Evolutionary conservation across 352 stramenopile genomes (phyloP), one percentile per base, ranked within the genome.

Genomic region (Globisporangium spiculum): DNA sequence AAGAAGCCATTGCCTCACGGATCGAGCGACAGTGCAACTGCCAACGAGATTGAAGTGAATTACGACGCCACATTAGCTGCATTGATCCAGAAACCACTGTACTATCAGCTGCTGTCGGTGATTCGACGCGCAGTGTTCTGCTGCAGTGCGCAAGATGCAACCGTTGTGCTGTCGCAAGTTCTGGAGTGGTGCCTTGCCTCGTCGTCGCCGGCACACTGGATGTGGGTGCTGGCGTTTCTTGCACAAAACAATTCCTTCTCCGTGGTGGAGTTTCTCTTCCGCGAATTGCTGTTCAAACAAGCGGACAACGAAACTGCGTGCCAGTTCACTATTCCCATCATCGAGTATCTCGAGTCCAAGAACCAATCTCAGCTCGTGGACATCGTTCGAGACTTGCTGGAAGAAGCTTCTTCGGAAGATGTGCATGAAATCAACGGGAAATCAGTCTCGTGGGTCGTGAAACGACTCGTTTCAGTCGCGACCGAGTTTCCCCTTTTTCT

Each of bases 251-350:
- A 90, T 52, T 77, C 81, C 38, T 82, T 74, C 50, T 65, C 48
- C 16, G 63, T 86, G 4, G 68, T 80, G n/a, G 72, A 88, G 4
- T 88, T 85, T 65, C 61, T 92, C 24, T 67, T 89, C 22, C 66
- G 65, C 32, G 63, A 80, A 61, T 58, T 73, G 5, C 59, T 88
- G 48, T 60, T 77, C 48, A 41, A 36, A 4, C 34, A 63, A 50
- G 44, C 12, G 0, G 59, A 68, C 4, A 32, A 64, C 24, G n/a
- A 38, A 5, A 63, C 52, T 1, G 66, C 69, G 18, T 50, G 64
- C 2, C 62, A 16, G 16, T 18, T 36, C 8, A 69, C 78, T 18
- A n/a, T 86, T 16, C 67, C 68, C 12, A 62, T 82, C 20, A 52
- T 91, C 12, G 82, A 92, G 57, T 66, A 75, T 27, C 62, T 90